Evolutionary conservation across 495 filamentous ascomycete species (phyloP).

Genomic region (Pseudomonodictys pantanalensis): DNA sequence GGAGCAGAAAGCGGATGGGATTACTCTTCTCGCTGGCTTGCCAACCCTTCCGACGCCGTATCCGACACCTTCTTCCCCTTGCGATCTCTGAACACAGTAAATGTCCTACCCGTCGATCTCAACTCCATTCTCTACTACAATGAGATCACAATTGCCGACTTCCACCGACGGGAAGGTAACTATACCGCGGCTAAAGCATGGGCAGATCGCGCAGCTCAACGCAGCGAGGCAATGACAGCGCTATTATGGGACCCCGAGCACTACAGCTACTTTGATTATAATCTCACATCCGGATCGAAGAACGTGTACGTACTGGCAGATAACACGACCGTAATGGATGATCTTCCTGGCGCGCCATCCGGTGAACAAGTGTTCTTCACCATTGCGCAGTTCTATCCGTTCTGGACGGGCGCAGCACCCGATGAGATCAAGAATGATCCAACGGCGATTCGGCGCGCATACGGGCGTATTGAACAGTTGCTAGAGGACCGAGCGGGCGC

Average conservation of each 20-base stretch:
- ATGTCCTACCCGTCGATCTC: constrained; percentile 33
- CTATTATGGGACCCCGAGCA: constrained; percentile 31
- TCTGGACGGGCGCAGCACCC: constrained; percentile 36
- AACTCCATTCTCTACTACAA: constrained; percentile 38
- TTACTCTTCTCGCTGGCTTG: constrained; percentile 33
- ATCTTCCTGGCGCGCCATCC: constrained; percentile 24
- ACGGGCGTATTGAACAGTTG: constrained; percentile 11
- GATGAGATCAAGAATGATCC: constrained; percentile 30
- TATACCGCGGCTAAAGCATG: constrained; percentile 13
- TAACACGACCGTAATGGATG: constrained; percentile 6
- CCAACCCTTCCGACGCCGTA: constrained; percentile 30
- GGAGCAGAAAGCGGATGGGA: constrained; percentile 36
- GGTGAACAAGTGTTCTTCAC: constrained; percentile 25
- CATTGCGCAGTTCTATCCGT: constrained; percentile 35
- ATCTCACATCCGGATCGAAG: constrained; percentile 30
- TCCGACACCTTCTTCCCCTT: constrained; percentile 36
- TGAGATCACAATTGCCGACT: constrained; percentile 28
- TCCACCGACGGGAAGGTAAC: constrained; percentile 24
- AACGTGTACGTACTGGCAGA: constrained; percentile 27
- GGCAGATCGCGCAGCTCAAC: constrained; percentile 16
- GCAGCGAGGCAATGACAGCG: constrained; percentile 32
- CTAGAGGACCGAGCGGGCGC: constrained; percentile 27
- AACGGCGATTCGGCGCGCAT: constrained; percentile 24
- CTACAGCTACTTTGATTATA: constrained; percentile 37
- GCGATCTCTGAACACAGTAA: constrained; percentile 32